phyloP scores from a whole-genome alignment of 2,329 filamentous ascomycete species.

The Fusarium anguioides region DNA sequence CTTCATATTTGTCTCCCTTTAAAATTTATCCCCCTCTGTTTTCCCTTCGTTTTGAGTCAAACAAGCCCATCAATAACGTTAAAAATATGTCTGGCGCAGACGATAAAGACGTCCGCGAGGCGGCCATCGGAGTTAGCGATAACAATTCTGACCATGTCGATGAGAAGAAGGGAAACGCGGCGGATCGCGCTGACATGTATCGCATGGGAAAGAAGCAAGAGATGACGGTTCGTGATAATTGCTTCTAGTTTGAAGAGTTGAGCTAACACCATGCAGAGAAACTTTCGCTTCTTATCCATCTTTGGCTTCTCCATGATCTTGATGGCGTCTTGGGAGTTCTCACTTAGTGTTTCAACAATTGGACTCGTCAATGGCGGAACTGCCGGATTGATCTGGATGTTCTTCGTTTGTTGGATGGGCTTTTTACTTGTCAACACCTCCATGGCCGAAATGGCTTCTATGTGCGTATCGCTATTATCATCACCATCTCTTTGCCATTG shows the following conservation, averaged over 20 bases:
- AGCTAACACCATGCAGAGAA: constrained; percentile 46
- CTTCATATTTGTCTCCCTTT: not conserved
- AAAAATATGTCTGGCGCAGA: constrained; percentile 24
- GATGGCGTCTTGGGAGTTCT: constrained; percentile 58
- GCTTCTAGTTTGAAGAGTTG: rapidly evolving
- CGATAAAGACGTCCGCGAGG: constrained; percentile 20
- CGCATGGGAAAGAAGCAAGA: constrained; percentile 39
- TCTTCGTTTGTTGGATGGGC: constrained; percentile 53
- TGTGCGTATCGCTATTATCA: constrained; percentile 39
- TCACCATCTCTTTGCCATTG: rapidly evolving
- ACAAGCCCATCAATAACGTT: not conserved
- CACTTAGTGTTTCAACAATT: constrained; percentile 37
- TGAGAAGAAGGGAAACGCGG: constrained; percentile 36
- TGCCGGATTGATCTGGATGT: constrained; percentile 59
- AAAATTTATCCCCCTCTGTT: not conserved
- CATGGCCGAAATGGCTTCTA: constrained; percentile 63
- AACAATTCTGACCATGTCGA: constrained; percentile 17
- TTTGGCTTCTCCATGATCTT: constrained; percentile 61
- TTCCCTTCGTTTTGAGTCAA: not conserved
- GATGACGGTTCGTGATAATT: constrained; percentile 32
- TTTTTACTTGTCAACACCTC: constrained; percentile 54
- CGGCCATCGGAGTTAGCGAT: not conserved
- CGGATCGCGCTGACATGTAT: constrained; percentile 41
- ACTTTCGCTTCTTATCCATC: constrained; percentile 59
- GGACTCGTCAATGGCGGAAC: constrained; percentile 56